Percentiles rank a stretch among this genome's conserved stretches.
These are phyloP conservation scores for Phialocephala sp. DNA, from an alignment of 2,329 filamentous ascomycete genomes.

Conservation along the genomic window DNA sequence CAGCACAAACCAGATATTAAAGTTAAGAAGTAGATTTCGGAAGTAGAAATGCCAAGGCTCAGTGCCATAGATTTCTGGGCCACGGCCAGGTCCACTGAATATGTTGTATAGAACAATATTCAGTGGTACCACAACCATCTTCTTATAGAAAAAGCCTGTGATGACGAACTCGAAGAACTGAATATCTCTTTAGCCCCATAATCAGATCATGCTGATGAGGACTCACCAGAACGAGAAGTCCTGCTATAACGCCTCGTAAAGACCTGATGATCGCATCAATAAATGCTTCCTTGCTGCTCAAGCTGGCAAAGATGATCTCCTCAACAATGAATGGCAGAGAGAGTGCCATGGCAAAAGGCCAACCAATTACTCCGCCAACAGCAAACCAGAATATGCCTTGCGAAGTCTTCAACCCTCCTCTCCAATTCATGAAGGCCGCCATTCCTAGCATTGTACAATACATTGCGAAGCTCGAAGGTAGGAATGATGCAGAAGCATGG, in stretches of 20 bases:
- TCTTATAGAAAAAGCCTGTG: conserved; percentile 86
- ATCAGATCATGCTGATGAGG: neutral
- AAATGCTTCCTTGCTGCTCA: conserved; percentile 63
- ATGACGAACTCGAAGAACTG: conserved; percentile 72
- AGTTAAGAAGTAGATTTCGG: conserved; percentile 89
- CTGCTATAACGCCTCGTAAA: conserved; percentile 64
- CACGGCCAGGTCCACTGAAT: conserved; percentile 76
- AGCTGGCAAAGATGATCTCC: conserved; percentile 65
- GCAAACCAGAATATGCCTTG: conserved; percentile 91
- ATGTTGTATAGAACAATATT: conserved; percentile 98
- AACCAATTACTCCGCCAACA: conserved; percentile 82
- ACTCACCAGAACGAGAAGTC: conserved; percentile 41
- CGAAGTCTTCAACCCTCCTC: conserved; percentile 77
- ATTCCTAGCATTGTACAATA: conserved; percentile 87
- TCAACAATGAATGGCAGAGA: conserved; percentile 81
- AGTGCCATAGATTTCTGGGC: conserved; percentile 91
- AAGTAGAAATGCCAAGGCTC: conserved; percentile 98
- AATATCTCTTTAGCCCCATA: conserved; percentile 38
- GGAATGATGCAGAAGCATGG: conserved; percentile 82
- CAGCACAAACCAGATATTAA: conserved; percentile 91
- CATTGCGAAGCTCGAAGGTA: conserved; percentile 98
- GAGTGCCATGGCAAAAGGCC: conserved; percentile 90
- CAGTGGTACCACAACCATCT: conserved; percentile 77
- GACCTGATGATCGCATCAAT: conserved; percentile 66
- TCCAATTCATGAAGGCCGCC: conserved; percentile 90